Base-by-base conservation (phyloP, 78 protist genomes). In the Goniomonas avonlea region DNA sequence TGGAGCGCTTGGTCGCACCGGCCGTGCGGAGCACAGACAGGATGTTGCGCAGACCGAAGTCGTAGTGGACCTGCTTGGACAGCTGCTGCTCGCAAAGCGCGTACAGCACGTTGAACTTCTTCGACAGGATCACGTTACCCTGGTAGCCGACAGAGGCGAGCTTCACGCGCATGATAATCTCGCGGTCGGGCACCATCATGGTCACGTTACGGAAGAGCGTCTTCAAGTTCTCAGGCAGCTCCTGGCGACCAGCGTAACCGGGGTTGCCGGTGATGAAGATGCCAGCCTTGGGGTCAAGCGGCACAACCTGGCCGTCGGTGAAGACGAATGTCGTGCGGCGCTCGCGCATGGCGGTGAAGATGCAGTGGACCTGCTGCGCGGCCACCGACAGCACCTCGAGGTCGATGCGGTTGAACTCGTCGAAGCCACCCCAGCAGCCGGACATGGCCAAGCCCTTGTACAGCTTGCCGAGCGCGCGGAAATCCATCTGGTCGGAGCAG, bases 201-300 rank as follows among this genome's bases (percentile, higher is more conserved):
- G 93, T 85, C 27, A 90, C 93, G 27, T 85, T 60, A 11, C 97
- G 89, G 87, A 89, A 87, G 31, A 81, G 80, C 37, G 88, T 81
- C 86, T 94, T 94, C 35, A 94, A 77, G 88, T 91, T 91, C 82
- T 94, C 97, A 8, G 97, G 97, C 25, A 94, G 89, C 81, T 93
- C 97, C 50, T 86, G 92, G 32, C 97, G 91, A 17, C 97, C 97
- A 48, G 92, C 93, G 73, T 94, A 94, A 31, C 94, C 97, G 3
- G 95, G 94, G 80, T 91, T 94, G 94, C 89, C 89, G 32, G 97
- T 94, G 82, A 94, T 86, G 90, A 91, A 90, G 82, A 80, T 74
- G 56, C 88, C 88, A 25, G 74, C 78, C 17, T 41, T 80, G 27
- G 88, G 82, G 70, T 66, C 39, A 21, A 90, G 68, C 5, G 74